Evolutionary conservation across 2,329 filamentous ascomycete species (phyloP).

Genomic region (Ophiostoma ulmi): DNA sequence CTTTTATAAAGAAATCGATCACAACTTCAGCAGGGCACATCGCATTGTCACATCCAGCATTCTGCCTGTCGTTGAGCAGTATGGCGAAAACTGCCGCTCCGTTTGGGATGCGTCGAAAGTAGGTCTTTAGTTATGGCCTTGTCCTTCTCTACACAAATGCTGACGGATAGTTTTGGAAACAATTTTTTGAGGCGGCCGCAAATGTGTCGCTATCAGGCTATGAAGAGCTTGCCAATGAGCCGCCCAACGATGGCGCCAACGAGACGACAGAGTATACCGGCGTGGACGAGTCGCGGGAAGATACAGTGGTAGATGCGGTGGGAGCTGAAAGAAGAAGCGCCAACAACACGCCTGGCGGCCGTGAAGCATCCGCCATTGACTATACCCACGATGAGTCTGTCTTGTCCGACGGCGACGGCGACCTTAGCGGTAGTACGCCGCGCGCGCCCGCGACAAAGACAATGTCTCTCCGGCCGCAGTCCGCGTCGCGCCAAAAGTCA

Average conservation of each 20-base stretch:
- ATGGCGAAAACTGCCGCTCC: conserved; percentile 84
- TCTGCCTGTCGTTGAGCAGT: conserved; percentile 87
- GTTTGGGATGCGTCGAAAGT: conserved; percentile 98
- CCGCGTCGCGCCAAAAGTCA: background rate
- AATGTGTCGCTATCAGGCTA: conserved; percentile 96
- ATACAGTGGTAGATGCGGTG: background rate
- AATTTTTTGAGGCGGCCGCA: conserved; percentile 97
- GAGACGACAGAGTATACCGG: conserved; percentile 41
- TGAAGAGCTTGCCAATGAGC: conserved; percentile 67
- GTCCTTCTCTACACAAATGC: background rate
- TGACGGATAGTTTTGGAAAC: conserved; percentile 82
- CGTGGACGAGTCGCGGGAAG: background rate
- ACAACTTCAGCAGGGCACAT: conserved; percentile 95
- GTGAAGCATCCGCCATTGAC: conserved; percentile 24
- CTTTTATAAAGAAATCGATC: conserved; percentile 73
- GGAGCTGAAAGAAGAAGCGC: conserved; percentile 23
- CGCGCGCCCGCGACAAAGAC: conserved; percentile 48
- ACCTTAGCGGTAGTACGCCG: conserved; percentile 63
- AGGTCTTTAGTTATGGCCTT: background rate
- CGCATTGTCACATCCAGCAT: conserved; percentile 93
- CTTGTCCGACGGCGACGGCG: conserved; percentile 56
- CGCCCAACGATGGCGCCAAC: conserved; percentile 48
- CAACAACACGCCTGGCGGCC: conserved; percentile 32
- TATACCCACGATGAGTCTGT: conserved; percentile 57
- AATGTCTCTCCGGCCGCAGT: background rate